Percentiles rank a stretch among this genome's conserved stretches.
These are phyloP conservation scores for Drechslerella dactyloides DNA, from an alignment of 2,329 filamentous ascomycete genomes.

Conservation along the genomic window DNA sequence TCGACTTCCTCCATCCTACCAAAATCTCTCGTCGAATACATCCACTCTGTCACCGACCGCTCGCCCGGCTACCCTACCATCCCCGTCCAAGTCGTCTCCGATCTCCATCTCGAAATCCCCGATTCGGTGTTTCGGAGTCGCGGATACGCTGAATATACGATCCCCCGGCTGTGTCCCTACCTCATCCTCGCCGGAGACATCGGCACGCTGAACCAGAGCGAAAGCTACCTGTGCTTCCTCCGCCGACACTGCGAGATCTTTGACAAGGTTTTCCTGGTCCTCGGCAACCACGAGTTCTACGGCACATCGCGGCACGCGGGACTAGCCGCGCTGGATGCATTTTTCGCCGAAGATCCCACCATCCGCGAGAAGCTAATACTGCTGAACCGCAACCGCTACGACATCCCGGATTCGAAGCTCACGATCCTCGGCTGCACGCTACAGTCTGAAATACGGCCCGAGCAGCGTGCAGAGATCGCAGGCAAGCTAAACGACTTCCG, in stretches of 20 bases:
- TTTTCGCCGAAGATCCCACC: slow-evolving; percentile 59
- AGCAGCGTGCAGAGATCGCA: slow-evolving; percentile 58
- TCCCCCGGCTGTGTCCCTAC: slow-evolving; percentile 59
- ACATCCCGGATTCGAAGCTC: slow-evolving; percentile 59
- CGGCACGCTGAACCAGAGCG: slow-evolving; percentile 62
- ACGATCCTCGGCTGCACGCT: slow-evolving; percentile 67
- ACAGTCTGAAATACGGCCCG: slow-evolving; percentile 63
- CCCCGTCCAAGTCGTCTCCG: slow-evolving; percentile 61
- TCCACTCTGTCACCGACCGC: slow-evolving; percentile 41
- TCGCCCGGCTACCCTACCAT: slow-evolving; percentile 49
- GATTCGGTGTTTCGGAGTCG: slow-evolving; percentile 56
- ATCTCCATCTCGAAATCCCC: slow-evolving; percentile 63
- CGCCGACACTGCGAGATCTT: slow-evolving; percentile 59
- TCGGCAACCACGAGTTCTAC: slow-evolving; percentile 67
- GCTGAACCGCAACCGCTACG: slow-evolving; percentile 60
- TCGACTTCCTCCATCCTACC: slow-evolving; percentile 45
- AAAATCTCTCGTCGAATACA: slow-evolving; percentile 50
- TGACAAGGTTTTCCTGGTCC: slow-evolving; percentile 61
- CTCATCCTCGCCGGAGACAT: slow-evolving; percentile 64
- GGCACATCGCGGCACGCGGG: slow-evolving; percentile 59
- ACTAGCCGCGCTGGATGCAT: slow-evolving; percentile 57
- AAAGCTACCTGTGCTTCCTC: slow-evolving; percentile 61
- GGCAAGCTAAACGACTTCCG: slow-evolving; percentile 64
- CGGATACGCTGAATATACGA: slow-evolving; percentile 59
- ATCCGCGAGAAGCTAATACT: slow-evolving; percentile 60